phyloP scores from a whole-genome alignment of 75 land plant genomes.

The Ceratopteris richardii region DNA sequence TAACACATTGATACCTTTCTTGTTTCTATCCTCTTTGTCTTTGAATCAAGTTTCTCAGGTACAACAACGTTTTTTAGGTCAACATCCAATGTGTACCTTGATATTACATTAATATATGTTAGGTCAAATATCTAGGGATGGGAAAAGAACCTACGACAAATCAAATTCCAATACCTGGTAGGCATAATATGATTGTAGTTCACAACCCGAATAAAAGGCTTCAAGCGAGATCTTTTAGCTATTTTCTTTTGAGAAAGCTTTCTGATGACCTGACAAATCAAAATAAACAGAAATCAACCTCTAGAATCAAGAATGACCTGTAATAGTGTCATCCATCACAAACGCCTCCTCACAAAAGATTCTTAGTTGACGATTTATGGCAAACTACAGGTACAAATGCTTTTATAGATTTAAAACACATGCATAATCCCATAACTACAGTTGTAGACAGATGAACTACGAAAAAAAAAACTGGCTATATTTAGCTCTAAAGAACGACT shows the following conservation, averaged over 20 bases:
- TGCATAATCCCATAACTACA: no score
- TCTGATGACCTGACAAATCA: constrained; percentile 30
- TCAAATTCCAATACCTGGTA: no score
- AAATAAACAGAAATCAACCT: no score
- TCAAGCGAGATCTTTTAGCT: constrained; percentile 42
- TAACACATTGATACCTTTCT: constrained; percentile 36
- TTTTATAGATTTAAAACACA: no score
- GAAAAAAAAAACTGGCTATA: no score
- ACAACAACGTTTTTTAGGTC: constrained; percentile 42
- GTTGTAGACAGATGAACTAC: no score
- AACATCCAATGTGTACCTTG: constrained; percentile 52
- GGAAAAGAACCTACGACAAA: not conserved
- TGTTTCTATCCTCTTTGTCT: constrained; percentile 34
- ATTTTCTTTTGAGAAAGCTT: constrained; percentile 44
- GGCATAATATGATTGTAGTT: constrained; percentile 57
- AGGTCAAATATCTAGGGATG: not conserved
- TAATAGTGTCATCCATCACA: no score
- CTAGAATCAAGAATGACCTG: not conserved
- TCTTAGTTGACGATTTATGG: no score
- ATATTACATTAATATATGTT: no score
- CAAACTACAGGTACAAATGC: no score
- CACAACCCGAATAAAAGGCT: constrained; percentile 41
- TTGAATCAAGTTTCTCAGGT: constrained; percentile 37
- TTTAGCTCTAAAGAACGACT: no score
- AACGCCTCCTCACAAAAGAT: no score